Evolutionary conservation across 495 filamentous ascomycete genomes (phyloP).

Genomic region (Daldinia decipiens): DNA sequence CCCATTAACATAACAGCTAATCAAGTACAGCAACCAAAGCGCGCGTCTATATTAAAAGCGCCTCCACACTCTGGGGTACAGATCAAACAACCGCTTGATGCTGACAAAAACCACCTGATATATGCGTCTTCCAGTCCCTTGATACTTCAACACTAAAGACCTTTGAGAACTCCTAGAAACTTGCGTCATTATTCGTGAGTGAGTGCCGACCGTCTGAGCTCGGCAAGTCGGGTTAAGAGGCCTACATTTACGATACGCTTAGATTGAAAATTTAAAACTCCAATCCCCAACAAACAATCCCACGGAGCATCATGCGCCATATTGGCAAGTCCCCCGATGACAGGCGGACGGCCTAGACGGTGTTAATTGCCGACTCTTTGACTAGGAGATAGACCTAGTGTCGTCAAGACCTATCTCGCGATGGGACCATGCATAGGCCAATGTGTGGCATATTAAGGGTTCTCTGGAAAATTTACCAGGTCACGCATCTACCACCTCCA

Average conservation of each 20-base stretch:
- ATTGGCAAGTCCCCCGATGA: slow-evolving; percentile 30
- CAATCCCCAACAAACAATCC: slow-evolving; percentile 20
- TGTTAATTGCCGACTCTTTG: slow-evolving; percentile 35
- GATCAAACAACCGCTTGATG: slow-evolving; percentile 8
- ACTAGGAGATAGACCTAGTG: slow-evolving; percentile 14
- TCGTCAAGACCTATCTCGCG: slow-evolving; percentile 7
- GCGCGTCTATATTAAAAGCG: slow-evolving; percentile 12
- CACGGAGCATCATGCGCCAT: slow-evolving; percentile 43
- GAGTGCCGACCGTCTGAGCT: slow-evolving; percentile 23
- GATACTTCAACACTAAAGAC: background rate
- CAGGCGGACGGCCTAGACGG: slow-evolving; percentile 28
- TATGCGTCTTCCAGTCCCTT: background rate
- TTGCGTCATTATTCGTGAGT: background rate
- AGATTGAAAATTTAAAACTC: slow-evolving; percentile 11
- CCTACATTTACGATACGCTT: slow-evolving; percentile 12
- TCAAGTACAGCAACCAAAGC: slow-evolving; percentile 23
- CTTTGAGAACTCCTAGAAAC: background rate
- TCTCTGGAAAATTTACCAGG: slow-evolving; percentile 25
- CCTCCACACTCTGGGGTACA: slow-evolving; percentile 18
- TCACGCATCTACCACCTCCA: slow-evolving; percentile 36
- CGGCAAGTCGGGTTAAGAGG: slow-evolving; percentile 24
- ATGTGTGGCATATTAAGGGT: slow-evolving; percentile 24
- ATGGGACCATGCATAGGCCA: slow-evolving; percentile 19
- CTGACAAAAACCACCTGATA: slow-evolving; percentile 9
- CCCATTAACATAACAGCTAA: slow-evolving; percentile 29